Evolutionary conservation across 208 protist species (phyloP), one percentile per base, ranked within the genome.

Genomic region (Acanthamoeba culbertsoni): DNA sequence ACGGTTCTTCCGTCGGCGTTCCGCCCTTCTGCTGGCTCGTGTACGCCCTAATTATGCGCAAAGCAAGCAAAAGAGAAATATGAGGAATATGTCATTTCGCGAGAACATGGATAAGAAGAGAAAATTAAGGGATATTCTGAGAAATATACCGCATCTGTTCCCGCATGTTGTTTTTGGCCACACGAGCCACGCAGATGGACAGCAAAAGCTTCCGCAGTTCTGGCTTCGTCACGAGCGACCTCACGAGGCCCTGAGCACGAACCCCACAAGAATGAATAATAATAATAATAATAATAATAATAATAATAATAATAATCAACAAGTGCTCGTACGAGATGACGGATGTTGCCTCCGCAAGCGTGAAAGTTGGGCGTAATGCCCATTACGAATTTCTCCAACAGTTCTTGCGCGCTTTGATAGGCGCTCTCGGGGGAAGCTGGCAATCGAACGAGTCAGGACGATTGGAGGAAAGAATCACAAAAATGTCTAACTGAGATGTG

Each of bases 151-250:
- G 23, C 71, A 82, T 82, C 43, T 82, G 71, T 16, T 82, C 71
- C 42, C 71, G 71, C 8, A 82, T 82, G 71, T 82, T 82, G 71
- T 82, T 82, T 26, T 82, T 82, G 71, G 43, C 71, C 28, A 82
- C 35, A 23, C 71, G 71, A 4, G 71, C 71, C 18, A 82, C 71
- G 43, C 71, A 82, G 20, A 82, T 82, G 26, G 71, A 46, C 8
- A 82, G 37, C 71, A 82, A 31, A 16, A 82, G 43, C n/a, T n/a
- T 35, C 5, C 42, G 35, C 43, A 82, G 43, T 40, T 82, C 42
- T 5, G 45, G 42, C 40, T 53, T 1, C 5, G 28, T n/a, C 2
- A 53, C 43, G 23, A 82, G 43, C 43, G n/a, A 3, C 71, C 71
- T 12, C 42, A 82, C 71, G 6, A 35, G 71, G 20, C 71, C 71